Base-by-base conservation (phyloP, 2,329 filamentous ascomycete species). In the Eutypa lata region DNA sequence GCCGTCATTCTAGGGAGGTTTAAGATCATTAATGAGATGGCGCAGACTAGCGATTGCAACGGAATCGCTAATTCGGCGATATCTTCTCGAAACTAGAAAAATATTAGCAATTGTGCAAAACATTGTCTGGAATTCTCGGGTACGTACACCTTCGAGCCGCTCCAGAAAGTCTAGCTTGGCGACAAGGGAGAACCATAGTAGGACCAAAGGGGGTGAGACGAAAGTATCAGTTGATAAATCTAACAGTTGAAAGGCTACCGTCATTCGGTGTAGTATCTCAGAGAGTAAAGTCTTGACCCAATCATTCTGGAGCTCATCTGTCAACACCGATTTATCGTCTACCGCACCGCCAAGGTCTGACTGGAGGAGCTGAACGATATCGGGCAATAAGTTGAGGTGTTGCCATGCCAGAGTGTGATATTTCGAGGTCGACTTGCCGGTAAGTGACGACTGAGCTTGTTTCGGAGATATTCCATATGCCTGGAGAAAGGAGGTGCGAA, bases 151-250 rank as follows among this genome's bases (percentile, higher is more conserved):
- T 54, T 77, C 71, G 47, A 92, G 76, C 10, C 77, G 74, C 53
- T 87, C 82, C 57, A 97, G 80, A 65, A 95, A 96, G 48, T 72
- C 74, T 63, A 83, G 86, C 14, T 82, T 76, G 42, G 80, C 76
- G 77, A 92, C 86, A 48, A 92, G 73, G n/a, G 79, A 73, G 61
- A 92, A 91, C 91, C 91, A 96, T 57, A 82, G 77, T 38, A 82
- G 73, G 18, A 91, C 76, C 7, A 85, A 69, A 14, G 79, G 73
- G 18, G 82, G 77, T 16, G 83, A 75, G 13, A 84, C 76, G 61
- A 89, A 81, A 46, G 76, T 70, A 18, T 73, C 72, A 37, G 75
- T 68, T 48, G 80, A 78, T 46, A 81, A 72, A 57, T 89, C 86
- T 33, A 91, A 71, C 19, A 89, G 76, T 59, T 90, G 80, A 61